These are phyloP conservation scores for Phytophthora multivora DNA, from an alignment of 352 stramenopile genomes.

Conservation along the genomic window DNA sequence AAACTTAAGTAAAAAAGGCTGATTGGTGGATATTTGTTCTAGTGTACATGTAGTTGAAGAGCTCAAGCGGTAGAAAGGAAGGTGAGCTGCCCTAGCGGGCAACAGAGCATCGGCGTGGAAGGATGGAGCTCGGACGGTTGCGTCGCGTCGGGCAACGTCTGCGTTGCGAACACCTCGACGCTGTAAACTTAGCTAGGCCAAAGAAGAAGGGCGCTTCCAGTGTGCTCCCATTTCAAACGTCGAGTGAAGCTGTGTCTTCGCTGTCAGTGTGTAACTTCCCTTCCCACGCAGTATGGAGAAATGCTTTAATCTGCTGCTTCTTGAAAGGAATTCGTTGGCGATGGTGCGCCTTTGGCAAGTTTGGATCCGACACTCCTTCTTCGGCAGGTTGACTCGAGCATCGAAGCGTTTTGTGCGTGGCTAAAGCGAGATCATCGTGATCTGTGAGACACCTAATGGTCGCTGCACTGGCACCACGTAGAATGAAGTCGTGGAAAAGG, in stretches of 20 bases:
- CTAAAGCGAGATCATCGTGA: conserved; percentile 16
- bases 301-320: conserved; percentile 53
- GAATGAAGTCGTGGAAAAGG: conserved; percentile 41
- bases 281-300: conserved; percentile 47
- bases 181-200: conserved; percentile 16
- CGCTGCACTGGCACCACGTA: conserved; percentile 48
- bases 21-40: conserved; percentile 9
- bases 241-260: neutral
- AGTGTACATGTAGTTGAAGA: too few relatives aligned
- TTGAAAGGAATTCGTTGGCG: conserved; percentile 17
- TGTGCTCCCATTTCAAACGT: conserved; percentile 35
- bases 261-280: conserved; percentile 29
- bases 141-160: too few relatives aligned
- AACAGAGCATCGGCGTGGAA: too few relatives aligned
- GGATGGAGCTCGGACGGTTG: too few relatives aligned
- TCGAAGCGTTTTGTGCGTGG: conserved; percentile 21
- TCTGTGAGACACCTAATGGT: conserved; percentile 38
- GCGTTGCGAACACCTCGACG: too few relatives aligned
- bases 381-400: conserved; percentile 11
- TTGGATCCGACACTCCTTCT: conserved; percentile 11
- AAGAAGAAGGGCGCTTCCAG: conserved; percentile 44
- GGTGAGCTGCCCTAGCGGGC: too few relatives aligned
- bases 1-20: neutral
- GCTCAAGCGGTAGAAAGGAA: too few relatives aligned
- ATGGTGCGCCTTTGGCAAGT: too few relatives aligned